Conservation (phyloP, 2,329 filamentous ascomycete species). For the Stachybotrys echinatus region DNA sequence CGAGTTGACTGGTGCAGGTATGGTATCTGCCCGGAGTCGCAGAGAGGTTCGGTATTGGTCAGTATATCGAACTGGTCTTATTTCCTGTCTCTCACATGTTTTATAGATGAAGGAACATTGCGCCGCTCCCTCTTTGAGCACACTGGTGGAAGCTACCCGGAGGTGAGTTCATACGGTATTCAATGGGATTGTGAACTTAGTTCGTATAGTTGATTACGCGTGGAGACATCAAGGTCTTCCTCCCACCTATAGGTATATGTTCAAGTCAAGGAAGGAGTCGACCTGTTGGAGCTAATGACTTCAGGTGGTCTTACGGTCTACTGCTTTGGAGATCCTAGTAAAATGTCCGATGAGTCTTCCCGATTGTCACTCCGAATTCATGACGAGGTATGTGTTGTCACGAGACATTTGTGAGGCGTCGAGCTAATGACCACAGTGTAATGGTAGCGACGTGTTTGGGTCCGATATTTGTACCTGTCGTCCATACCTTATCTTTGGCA, state of each 20-base stretch:
- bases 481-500: slow-evolving; percentile 93
- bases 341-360: slow-evolving; percentile 82
- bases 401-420: too few relatives aligned
- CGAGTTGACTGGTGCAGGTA: slow-evolving; percentile 32
- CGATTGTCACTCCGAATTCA: slow-evolving; percentile 79
- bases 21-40: slow-evolving; percentile 87
- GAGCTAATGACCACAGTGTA: slow-evolving; percentile 52
- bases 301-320: slow-evolving; percentile 85
- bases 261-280: too few relatives aligned
- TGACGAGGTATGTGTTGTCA: slow-evolving; percentile 44
- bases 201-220: slow-evolving; percentile 77
- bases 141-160: slow-evolving; percentile 92
- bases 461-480: slow-evolving; percentile 97
- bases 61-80: too few relatives aligned
- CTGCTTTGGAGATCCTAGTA: slow-evolving; percentile 91
- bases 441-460: slow-evolving; percentile 95
- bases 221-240: slow-evolving; percentile 88
- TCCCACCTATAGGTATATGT: slow-evolving; percentile 83
- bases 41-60: slow-evolving; percentile 84
- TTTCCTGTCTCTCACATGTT: background rate
- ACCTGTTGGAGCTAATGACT: too few relatives aligned
- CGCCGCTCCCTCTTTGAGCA: slow-evolving; percentile 89
- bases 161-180: too few relatives aligned
- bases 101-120: slow-evolving; percentile 72
- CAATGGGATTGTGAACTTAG: too few relatives aligned